Base-by-base conservation (phyloP, 768 basidiomycete genomes). In the Pisolithus tinctorius region DNA sequence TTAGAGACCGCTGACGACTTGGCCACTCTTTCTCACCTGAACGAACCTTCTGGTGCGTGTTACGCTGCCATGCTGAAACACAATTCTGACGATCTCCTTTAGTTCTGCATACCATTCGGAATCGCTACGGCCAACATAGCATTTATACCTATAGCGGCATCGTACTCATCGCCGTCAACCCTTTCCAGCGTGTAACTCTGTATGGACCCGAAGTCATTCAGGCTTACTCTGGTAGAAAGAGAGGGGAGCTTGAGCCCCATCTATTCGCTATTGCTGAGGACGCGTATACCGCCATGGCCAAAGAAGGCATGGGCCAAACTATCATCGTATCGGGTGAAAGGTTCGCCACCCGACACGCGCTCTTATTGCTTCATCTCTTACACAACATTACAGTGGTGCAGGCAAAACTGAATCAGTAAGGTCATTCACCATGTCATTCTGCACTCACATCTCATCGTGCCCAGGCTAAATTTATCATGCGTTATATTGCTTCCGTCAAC, bases 111-210 rank as follows among this genome's bases (percentile, higher is more conserved):
- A 95, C 95, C 42, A 97, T 99, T 60, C 84, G 88, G 36, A 94
- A 94, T 69, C 88, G 95, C 60, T 99, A 99, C 73, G 89, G 86
- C 31, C 88, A 93, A 59, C 95, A 95, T 68, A 91, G 90, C 66
- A 98, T 98, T 61, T 99, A 98, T 65, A 98, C 96, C 30, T 99
- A 98, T 73, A 94, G 91, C 56, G 96, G 96, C 60, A 99, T 98
- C 58, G 95, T 98, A 55, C 82, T 99, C 58, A 96, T 99, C 66
- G 96, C 96, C 49, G 85, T 99, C 73, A 99, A 99, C 71, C 96
- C 96, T 44, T 99, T 99, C 71, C 90, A 94, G 71, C 89, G 93
- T 63, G 87, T 99, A 63, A 90, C 93, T 25, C 84, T 98, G 53
- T 99, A 99, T 75, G 92, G 91, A 6, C 90, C 92, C 20, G 93